phyloP scores from a whole-genome alignment of 139 green algal genomes.

The Klebsormidium nitens region DNA sequence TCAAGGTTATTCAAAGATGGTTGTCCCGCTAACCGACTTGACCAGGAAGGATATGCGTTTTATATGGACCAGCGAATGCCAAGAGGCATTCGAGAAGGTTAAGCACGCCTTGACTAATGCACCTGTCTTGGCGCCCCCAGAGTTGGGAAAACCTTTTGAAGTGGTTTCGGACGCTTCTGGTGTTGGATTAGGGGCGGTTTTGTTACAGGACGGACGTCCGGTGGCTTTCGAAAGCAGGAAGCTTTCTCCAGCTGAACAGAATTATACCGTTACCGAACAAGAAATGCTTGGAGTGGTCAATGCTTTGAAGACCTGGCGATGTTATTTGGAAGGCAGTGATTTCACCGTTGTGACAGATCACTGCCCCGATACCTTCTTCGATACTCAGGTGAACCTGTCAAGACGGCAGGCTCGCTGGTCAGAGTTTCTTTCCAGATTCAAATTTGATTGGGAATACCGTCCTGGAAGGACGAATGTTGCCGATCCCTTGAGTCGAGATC shows the following conservation, averaged over 20 bases:
- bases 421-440: constrained; percentile 18
- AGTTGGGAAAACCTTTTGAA: constrained; percentile 24
- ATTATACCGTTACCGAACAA: constrained; percentile 29
- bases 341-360: constrained; percentile 19
- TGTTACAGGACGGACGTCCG: constrained; percentile 32
- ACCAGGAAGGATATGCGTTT: background rate
- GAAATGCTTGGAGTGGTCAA: constrained; percentile 38
- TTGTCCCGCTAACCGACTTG: constrained; percentile 31
- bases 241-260: constrained; percentile 24
- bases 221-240: constrained; percentile 31
- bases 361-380: constrained; percentile 11
- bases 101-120: constrained; percentile 11
- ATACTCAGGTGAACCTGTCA: background rate
- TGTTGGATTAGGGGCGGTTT: constrained; percentile 24
- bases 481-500: constrained; percentile 6
- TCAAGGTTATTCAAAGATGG: constrained; percentile 27
- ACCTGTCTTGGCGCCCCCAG: constrained; percentile 26
- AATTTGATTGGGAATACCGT: constrained; percentile 14
- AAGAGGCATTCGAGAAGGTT: constrained; percentile 7
- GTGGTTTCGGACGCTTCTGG: constrained; percentile 33
- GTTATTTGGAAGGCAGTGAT: constrained; percentile 14
- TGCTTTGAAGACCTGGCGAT: constrained; percentile 14
- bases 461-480: constrained; percentile 17
- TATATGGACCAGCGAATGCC: background rate
- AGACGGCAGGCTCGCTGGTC: constrained; percentile 18